Evolutionary conservation across 2,329 filamentous ascomycete genomes (phyloP).

Genomic region (Apiospora pterosperma): DNA sequence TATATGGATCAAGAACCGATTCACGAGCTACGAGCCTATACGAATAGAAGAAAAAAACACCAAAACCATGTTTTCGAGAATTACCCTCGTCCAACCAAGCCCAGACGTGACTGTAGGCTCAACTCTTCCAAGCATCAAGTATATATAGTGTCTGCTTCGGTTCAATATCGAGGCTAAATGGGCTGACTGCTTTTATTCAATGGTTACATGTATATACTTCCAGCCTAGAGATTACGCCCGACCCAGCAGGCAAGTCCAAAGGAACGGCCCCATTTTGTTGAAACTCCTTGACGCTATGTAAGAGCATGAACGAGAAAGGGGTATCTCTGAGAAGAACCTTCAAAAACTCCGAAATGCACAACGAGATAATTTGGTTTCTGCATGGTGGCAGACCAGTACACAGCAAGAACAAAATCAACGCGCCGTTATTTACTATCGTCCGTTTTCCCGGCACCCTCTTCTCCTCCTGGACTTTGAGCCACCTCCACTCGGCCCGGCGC

Average conservation of each 20-base stretch:
- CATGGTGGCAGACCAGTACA: not conserved
- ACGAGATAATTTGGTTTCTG: not conserved
- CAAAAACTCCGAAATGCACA: not conserved
- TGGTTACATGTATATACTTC: not conserved
- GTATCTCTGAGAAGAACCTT: not conserved
- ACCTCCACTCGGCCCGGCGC: not conserved
- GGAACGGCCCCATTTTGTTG: not conserved
- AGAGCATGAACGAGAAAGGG: not conserved
- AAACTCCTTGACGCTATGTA: not conserved
- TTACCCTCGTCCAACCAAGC: not conserved
- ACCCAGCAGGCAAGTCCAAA: not conserved
- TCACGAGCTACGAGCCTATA: conserved; percentile 3
- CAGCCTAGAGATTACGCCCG: not conserved
- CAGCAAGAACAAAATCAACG: too few species aligned
- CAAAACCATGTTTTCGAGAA: not conserved
- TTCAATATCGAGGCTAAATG: not conserved
- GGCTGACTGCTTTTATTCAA: not conserved
- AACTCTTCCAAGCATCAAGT: too few species aligned
- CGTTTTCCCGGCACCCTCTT: not conserved
- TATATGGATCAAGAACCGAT: not conserved
- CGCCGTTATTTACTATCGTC: not conserved
- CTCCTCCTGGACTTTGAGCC: not conserved
- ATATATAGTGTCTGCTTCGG: not conserved
- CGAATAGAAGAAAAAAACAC: not conserved
- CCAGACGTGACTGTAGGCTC: not conserved